Base-by-base conservation (phyloP, 352 stramenopile species). In the Phytophthora lateralis region DNA sequence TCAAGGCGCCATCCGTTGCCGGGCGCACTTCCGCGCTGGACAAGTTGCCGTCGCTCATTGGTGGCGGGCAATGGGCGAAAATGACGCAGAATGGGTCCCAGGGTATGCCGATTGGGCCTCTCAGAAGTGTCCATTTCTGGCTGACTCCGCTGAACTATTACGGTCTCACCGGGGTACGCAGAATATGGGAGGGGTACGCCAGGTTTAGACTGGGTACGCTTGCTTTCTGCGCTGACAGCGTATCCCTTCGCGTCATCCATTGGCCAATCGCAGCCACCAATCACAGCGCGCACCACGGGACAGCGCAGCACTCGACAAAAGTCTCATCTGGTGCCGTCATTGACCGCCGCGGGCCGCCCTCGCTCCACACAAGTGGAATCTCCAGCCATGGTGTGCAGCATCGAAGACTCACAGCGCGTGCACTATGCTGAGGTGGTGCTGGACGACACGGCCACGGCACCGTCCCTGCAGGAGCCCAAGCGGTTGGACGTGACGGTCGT, bases 361-460 rank as follows among this genome's bases (percentile, higher is more conserved):
- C 29, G 14, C 35, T 35, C 15, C 35, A 43, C 68, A 73, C 63
- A 71, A 63, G 52, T 59, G 69, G 57, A 73, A 73, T 71, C 60
- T 64, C 58, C 27, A 48, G 15, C 41, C 24, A 87, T 84, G 73
- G 71, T 76, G 43, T 81, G 68, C 69, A 85, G 73, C 66, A 71
- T 71, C 47, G 63, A 75, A 49, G 55, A 70, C 42, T 51, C 54
- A n/a, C 29, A 74, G 24, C 51, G 24, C 37, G 64, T 77, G 50
- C 73, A 86, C 54, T 89, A 88, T 61, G 76, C 82, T 14, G 77
- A 91, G 67, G 81, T 89, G 38, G 66, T 69, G 38, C 67, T 91
- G 37, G 64, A 72, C 44, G 78, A 82, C 21, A 71, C 73, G 49
- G 50, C 37, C 48, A 57, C 49, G 8, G 42, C 48, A n/a, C 55